Conservation (phyloP, 2,329 filamentous ascomycete species). For the Botrytis pseudocinerea region DNA sequence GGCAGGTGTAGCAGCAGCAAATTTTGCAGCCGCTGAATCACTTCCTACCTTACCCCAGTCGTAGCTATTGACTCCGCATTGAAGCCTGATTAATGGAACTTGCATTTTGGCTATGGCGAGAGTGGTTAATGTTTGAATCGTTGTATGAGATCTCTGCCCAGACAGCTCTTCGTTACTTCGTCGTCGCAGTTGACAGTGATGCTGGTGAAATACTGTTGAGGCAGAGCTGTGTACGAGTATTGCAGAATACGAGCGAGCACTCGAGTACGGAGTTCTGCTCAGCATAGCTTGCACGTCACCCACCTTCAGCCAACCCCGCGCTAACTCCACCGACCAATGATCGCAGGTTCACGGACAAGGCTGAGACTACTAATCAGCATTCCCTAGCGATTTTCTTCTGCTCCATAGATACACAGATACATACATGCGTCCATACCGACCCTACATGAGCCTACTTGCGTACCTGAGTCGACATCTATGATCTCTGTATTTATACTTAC, state of each 20-base stretch:
- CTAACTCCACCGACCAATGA: not conserved
- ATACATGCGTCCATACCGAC: too few relatives aligned
- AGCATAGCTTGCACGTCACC: not conserved
- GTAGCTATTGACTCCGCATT: conserved; percentile 95
- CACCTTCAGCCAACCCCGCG: conserved; percentile 1
- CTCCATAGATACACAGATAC: not conserved
- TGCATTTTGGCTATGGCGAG: conserved; percentile 35
- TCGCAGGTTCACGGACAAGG: not conserved
- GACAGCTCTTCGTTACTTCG: not conserved
- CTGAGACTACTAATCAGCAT: not conserved
- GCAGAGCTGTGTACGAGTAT: not conserved
- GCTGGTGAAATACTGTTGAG: not conserved
- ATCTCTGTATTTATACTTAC: not conserved
- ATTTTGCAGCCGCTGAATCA: conserved; percentile 84
- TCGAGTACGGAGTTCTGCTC: not conserved
- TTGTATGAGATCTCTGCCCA: not conserved
- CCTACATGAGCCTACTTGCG: not conserved
- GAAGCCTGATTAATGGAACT: conserved; percentile 80
- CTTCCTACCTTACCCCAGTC: conserved; percentile 96
- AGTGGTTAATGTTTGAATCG: not conserved
- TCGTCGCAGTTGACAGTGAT: not conserved
- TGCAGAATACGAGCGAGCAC: not conserved
- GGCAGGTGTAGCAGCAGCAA: conserved; percentile 79
- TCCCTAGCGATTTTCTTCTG: not conserved
- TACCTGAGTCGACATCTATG: not conserved